phyloP scores from a whole-genome alignment of 2,329 filamentous ascomycete species.

The Plenodomus lindquistii region DNA sequence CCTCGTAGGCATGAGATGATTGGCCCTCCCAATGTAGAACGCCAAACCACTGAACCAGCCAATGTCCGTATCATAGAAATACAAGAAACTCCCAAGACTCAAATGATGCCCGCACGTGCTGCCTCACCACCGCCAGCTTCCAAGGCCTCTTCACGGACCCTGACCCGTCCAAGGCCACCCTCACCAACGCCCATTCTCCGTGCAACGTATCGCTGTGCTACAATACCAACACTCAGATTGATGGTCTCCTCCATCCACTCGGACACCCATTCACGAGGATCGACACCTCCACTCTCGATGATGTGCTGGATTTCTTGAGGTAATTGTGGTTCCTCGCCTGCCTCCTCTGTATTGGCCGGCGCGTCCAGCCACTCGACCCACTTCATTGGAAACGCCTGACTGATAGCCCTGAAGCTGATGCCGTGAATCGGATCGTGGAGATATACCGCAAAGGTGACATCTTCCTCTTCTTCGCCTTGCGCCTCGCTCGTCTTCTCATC shows the following conservation, averaged over 20 bases:
- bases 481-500: constrained; percentile 58
- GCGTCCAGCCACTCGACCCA: constrained; percentile 93
- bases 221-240: constrained; percentile 75
- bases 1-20: background rate
- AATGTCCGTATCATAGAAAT: constrained; percentile 5
- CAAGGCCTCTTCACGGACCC: constrained; percentile 58
- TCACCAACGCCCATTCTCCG: constrained; percentile 95
- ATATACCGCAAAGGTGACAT: constrained; percentile 75
- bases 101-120: constrained; percentile 56
- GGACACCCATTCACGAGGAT: constrained; percentile 94
- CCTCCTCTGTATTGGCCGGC: constrained; percentile 32
- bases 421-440: constrained; percentile 88
- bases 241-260: constrained; percentile 95
- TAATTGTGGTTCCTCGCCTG: constrained; percentile 57
- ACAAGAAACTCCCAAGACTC: background rate
- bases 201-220: constrained; percentile 94
- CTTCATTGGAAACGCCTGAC: constrained; percentile 78
- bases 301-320: constrained; percentile 89
- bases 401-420: constrained; percentile 82
- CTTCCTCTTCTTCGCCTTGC: constrained; percentile 65
- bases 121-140: constrained; percentile 64
- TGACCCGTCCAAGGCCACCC: constrained; percentile 65
- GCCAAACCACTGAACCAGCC: background rate
- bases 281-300: constrained; percentile 72
- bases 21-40: background rate